Evolutionary conservation across 2,329 filamentous ascomycete genomes (phyloP), one percentile per base, ranked within the genome.

Genomic region (Ascochyta rabiei): DNA sequence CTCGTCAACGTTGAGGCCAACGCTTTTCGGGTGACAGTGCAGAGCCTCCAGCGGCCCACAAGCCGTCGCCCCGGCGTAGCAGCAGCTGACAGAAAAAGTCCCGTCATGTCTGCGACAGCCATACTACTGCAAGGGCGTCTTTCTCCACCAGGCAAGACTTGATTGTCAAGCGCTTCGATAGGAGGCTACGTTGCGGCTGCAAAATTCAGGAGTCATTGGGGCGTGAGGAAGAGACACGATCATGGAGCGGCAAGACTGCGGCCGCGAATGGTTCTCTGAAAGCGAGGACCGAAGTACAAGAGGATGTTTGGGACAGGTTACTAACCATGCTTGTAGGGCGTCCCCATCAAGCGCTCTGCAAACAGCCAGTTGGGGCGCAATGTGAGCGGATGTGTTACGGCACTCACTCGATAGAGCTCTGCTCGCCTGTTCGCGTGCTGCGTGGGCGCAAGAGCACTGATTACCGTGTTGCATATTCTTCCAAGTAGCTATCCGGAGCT

Each of bases 341-440:
- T 39, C 49, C 56, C 53, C 53, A 38, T 57, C 42, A 41, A 48
- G 26, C 41, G 47, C 53, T 52, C 59, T 67, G 62, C 57, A 68
- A 61, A 62, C 21, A 52, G 50, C 61, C 54, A 44, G 31, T 59
- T 67, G 48, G 41, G 57, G 61, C 54, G 44, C 42, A 48, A 46
- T 55, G 31, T 57, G 54, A 59, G 48, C 49, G 38, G 50, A 41
- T 63, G 70, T 74, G 53, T 58, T 54, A 74, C 72, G 49, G 31
- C 23, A 31, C 53, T 60, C 48, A 57, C 66, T 66, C 47, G 59
- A 73, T 62, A 41, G 54, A 66, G 69, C 28, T 23, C 41, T 53
- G 53, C 52, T 62, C 60, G 62, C 62, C 64, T 64, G 59, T 63
- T 62, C 60, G 60, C 68, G 67, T 71, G 67, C 57, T 67, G 60